These are phyloP conservation scores for Marchantia paleacea DNA, from an alignment of 225 moss, liverwort and hornwort species.

Conservation along the genomic window DNA sequence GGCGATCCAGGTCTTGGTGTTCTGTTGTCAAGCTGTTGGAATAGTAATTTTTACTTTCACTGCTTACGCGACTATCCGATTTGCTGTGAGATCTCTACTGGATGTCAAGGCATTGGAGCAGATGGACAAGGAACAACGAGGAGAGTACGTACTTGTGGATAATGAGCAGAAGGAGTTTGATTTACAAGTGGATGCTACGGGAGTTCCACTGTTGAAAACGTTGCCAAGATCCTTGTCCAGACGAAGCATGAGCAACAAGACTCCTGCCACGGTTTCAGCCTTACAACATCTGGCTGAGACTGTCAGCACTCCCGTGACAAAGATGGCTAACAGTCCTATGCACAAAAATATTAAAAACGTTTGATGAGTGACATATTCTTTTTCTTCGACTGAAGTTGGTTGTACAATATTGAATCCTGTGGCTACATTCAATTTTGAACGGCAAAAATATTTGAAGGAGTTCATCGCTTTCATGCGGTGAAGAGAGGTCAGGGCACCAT, in stretches of 20 bases:
- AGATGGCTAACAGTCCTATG: slow-evolving; percentile 27
- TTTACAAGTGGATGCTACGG: neutral
- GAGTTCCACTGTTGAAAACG: neutral
- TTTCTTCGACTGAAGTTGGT: neutral
- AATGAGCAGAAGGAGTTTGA: slow-evolving; percentile 9
- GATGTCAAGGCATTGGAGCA: slow-evolving; percentile 9
- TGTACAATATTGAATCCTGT: neutral
- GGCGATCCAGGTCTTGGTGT: slow-evolving; percentile 64
- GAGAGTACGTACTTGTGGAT: neutral
- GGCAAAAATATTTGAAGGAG: neutral
- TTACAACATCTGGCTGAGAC: neutral
- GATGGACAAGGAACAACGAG: neutral
- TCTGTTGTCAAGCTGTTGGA: slow-evolving; percentile 53
- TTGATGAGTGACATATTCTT: neutral
- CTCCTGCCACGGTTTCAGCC: neutral
- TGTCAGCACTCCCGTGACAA: slow-evolving; percentile 7
- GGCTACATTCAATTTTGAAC: neutral
- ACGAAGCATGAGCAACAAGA: neutral
- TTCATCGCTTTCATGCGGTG: neutral
- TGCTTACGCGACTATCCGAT: slow-evolving; percentile 35
- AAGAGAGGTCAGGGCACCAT: neutral
- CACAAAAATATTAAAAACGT: slow-evolving; percentile 41
- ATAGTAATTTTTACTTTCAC: slow-evolving; percentile 47
- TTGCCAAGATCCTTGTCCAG: slow-evolving; percentile 18
- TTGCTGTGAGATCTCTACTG: neutral